Percentiles rank a stretch among this genome's conserved stretches.
Evolutionary conservation across 2,329 filamentous ascomycete genomes (phyloP).

Genomic region (Talaromyces sp.): DNA sequence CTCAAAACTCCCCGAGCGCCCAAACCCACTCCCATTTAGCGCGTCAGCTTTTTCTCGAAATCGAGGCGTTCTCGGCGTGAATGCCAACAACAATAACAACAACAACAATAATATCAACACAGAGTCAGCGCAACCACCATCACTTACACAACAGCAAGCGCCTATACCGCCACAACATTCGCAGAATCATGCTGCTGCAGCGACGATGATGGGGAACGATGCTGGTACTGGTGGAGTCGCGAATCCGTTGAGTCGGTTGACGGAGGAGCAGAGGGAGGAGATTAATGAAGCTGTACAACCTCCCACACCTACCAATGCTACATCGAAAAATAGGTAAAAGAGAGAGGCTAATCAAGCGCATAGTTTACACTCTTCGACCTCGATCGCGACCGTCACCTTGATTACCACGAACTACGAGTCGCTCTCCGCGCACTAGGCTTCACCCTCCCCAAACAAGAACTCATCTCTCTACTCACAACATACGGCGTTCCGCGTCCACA

Average conservation of each 20-base stretch:
- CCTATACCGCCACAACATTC: constrained; percentile 40
- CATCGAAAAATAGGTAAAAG: too few relatives aligned
- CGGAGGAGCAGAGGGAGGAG: constrained; percentile 87
- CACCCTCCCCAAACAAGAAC: constrained; percentile 81
- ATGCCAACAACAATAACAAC: not conserved
- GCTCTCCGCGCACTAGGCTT: constrained; percentile 94
- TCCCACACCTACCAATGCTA: not conserved
- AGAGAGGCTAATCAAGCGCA: not conserved
- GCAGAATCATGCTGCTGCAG: constrained; percentile 34
- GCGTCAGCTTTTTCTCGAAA: constrained; percentile 45
- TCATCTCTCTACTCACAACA: constrained; percentile 75
- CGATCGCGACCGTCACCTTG: constrained; percentile 88
- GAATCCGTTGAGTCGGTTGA: constrained; percentile 58
- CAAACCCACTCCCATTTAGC: constrained; percentile 44
- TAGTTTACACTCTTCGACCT: constrained; percentile 95
- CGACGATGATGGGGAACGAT: constrained; percentile 27
- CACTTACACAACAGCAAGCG: constrained; percentile 27
- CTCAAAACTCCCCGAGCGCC: constrained; percentile 54
- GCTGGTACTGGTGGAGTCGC: constrained; percentile 38
- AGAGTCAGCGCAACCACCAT: constrained; percentile 25
- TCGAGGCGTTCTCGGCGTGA: constrained; percentile 30
- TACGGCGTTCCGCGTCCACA: constrained; percentile 70
- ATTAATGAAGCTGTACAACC: constrained; percentile 79
- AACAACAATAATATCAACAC: not conserved
- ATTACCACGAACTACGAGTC: constrained; percentile 98